Percentiles rank a stretch among this genome's conserved stretches.
phyloP scores from a whole-genome alignment of 148 eudicot species.

The Arbutus unedo region DNA sequence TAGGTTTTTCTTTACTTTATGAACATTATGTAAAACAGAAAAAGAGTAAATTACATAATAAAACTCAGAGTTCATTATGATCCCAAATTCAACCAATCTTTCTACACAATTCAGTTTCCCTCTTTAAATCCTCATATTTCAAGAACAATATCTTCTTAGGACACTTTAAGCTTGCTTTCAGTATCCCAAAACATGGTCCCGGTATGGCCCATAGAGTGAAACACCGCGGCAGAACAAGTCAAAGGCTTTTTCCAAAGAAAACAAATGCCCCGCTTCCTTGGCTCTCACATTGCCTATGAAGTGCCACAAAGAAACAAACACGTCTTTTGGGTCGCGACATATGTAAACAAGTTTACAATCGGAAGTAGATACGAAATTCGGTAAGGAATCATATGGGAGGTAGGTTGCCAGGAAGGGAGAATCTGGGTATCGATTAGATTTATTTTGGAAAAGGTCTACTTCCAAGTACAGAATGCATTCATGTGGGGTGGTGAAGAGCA shows the following conservation, averaged over 20 bases:
- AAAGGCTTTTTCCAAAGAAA: constrained; percentile 18
- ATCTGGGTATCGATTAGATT: neutral
- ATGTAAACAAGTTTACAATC: constrained; percentile 22
- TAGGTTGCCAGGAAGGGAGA: neutral
- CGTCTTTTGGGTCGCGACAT: constrained; percentile 24
- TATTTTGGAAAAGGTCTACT: constrained; percentile 11
- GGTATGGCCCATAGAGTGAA: constrained; percentile 15
- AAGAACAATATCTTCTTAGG: constrained; percentile 20
- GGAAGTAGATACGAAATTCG: neutral
- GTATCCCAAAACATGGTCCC: constrained; percentile 26
- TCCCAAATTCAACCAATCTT: constrained; percentile 23
- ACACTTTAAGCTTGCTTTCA: constrained; percentile 16
- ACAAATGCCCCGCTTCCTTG: neutral
- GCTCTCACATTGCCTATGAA: constrained; percentile 12
- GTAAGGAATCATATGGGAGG: constrained; percentile 2
- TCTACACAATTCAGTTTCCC: neutral
- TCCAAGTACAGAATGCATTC: constrained; percentile 20
- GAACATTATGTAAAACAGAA: too few species aligned
- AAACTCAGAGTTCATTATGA: too few species aligned
- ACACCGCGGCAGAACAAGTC: constrained; percentile 21
- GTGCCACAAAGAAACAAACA: constrained; percentile 10
- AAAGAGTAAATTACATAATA: too few species aligned
- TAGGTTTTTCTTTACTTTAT: too few species aligned
- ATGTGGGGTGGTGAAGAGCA: constrained; percentile 14
- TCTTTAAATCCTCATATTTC: constrained; percentile 31